Evolutionary conservation across 1,139 yeast genomes (phyloP), one percentile per base, ranked within the genome.

Genomic region (Candida neerlandica): DNA sequence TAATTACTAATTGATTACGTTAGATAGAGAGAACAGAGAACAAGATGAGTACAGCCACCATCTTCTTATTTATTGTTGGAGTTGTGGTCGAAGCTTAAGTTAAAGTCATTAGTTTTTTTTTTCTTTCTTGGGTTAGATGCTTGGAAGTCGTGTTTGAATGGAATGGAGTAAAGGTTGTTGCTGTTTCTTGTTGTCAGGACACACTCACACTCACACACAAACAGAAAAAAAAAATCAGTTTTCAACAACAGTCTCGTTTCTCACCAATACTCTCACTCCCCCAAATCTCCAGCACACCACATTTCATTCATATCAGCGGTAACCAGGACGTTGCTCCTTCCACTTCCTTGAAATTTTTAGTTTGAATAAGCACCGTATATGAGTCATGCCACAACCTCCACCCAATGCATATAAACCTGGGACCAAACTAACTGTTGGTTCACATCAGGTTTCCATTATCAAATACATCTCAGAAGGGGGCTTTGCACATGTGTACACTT

Each of bases 401-500:
- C 80, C 85, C 2, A 80, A 80, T 51, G 78, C 85, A n/a, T 82
- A 80, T 58, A 60, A 72, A 34, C 84, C 86, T 21, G 90, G 90
- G 4, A 80, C 87, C 1, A 67, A 69, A 48, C 71, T 86, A 47
- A 76, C 84, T 1, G 90, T 86, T 23, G 92, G 92, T 2, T 73
- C 84, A 7, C 91, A 85, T 63, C 65, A 69, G 38, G 81, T 84
- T 12, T 70, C 77, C 30, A 78, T 85, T 53, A 72, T 75, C 54
- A 81, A 82, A 56, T 85, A 85, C 66, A 66, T 86, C 39, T 84
- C 90, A 1, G 84, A 81, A 58, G 88, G 95, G 44, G 95, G 95
- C 4, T 87, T 86, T 71, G 94, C 95, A 12, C 87, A 84, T 63
- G 91, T 87, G 4, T 87, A 87, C 64, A 77, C 82, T 19, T 89